Percentiles rank a stretch among this genome's conserved stretches.
Evolutionary conservation across 352 stramenopile genomes (phyloP).

Genomic region (Phytophthora idaei): DNA sequence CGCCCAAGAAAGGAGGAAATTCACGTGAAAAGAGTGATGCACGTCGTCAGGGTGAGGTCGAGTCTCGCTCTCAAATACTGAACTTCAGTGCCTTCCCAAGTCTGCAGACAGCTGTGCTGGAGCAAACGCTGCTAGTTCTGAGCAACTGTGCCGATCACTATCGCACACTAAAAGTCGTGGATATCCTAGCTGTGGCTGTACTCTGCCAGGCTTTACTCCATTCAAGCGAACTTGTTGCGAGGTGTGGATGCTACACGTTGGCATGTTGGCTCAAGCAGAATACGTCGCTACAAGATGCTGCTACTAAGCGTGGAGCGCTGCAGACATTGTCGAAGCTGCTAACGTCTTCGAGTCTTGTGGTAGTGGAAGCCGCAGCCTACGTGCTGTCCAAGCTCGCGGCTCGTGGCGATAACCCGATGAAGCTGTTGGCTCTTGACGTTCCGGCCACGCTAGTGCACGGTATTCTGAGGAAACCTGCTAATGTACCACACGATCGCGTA

Average conservation of each 20-base stretch:
- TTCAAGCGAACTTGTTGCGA: slow-evolving; percentile 70
- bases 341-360: slow-evolving; percentile 57
- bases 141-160: slow-evolving; percentile 72
- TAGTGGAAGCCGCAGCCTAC: slow-evolving; percentile 70
- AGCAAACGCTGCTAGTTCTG: slow-evolving; percentile 69
- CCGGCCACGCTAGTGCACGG: slow-evolving; percentile 58
- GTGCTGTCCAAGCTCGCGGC: slow-evolving; percentile 67
- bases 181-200: slow-evolving; percentile 62
- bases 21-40: slow-evolving; percentile 28
- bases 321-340: slow-evolving; percentile 63
- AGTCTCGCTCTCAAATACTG: slow-evolving; percentile 30
- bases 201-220: slow-evolving; percentile 60
- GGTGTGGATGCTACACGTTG: slow-evolving; percentile 72
- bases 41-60: slow-evolving; percentile 14
- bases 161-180: slow-evolving; percentile 42
- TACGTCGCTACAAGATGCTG: slow-evolving; percentile 45
- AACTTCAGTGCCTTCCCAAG: slow-evolving; percentile 67
- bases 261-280: slow-evolving; percentile 70
- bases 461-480: slow-evolving; percentile 44
- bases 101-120: slow-evolving; percentile 60
- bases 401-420: slow-evolving; percentile 67
- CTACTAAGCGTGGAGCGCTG: slow-evolving; percentile 50
- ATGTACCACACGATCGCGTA: slow-evolving; percentile 51
- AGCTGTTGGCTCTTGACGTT: slow-evolving; percentile 66
- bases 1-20: slow-evolving; percentile 15